A percentile compares a stretch with the other conserved stretches of the same genome.
phyloP scores from a whole-genome alignment of 345 rosid species.

The Eutrema heterophyllum region DNA sequence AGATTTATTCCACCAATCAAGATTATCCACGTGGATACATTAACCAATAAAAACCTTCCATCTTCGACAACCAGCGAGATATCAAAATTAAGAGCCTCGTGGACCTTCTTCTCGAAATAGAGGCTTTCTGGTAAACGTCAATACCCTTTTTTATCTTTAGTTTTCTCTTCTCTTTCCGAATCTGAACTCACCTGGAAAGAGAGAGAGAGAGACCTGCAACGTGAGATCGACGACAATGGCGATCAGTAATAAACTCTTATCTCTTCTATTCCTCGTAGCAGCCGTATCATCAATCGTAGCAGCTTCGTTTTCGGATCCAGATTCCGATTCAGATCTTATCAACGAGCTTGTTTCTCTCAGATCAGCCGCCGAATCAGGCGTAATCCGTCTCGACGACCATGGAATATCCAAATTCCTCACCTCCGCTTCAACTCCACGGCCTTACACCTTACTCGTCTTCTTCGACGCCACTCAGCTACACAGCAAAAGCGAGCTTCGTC shows the following conservation, averaged over 20 bases:
- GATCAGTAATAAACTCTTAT: constrained; percentile 13
- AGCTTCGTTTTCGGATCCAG: constrained; percentile 11
- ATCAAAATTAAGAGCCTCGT: not conserved
- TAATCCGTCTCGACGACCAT: constrained; percentile 80
- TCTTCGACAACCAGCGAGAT: not conserved
- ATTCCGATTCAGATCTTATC: constrained; percentile 44
- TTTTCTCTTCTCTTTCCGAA: not conserved
- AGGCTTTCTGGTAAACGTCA: constrained; percentile 16
- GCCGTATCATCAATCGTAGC: not conserved
- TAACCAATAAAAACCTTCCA: constrained; percentile 6
- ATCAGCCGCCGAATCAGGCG: constrained; percentile 54
- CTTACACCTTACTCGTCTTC: constrained; percentile 74
- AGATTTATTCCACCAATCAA: not conserved
- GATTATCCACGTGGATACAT: not conserved
- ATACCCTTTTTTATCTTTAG: not conserved
- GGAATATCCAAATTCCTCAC: constrained; percentile 68
- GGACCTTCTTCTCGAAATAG: constrained; percentile 2
- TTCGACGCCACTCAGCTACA: constrained; percentile 73
- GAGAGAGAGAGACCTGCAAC: not conserved
- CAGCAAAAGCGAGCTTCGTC: constrained; percentile 67
- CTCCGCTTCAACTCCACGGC: constrained; percentile 62
- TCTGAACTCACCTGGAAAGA: not conserved
- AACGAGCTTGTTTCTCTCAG: constrained; percentile 62
- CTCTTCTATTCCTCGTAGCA: constrained; percentile 30
- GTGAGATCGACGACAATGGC: constrained; percentile 35